These are phyloP conservation scores for Spiromastix sp. DNA, from an alignment of 2,329 filamentous ascomycete genomes.

Conservation along the genomic window DNA sequence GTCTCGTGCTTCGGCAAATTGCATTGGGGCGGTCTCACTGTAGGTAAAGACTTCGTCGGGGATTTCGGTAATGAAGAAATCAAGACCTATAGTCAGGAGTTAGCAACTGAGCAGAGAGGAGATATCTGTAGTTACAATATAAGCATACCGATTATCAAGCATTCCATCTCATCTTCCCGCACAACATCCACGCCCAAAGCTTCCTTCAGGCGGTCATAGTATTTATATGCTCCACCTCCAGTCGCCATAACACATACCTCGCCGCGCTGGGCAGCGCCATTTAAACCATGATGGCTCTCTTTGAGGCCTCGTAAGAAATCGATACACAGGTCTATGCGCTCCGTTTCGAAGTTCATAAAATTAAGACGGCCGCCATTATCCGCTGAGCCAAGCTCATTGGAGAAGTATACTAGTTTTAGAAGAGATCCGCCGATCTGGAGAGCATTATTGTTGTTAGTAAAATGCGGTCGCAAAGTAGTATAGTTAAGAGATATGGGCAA, in stretches of 20 bases:
- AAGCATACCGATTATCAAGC: slow-evolving; percentile 75
- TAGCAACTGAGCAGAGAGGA: background rate
- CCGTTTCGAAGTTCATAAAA: slow-evolving; percentile 93
- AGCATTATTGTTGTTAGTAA: slow-evolving; percentile 5
- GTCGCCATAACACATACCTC: slow-evolving; percentile 91
- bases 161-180: slow-evolving; percentile 97
- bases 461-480: background rate
- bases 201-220: slow-evolving; percentile 81
- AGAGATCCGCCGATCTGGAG: slow-evolving; percentile 83
- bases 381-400: slow-evolving; percentile 67
- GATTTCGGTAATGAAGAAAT: slow-evolving; percentile 98
- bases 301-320: slow-evolving; percentile 83
- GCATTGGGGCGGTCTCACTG: slow-evolving; percentile 80
- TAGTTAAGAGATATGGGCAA: slow-evolving; percentile 2
- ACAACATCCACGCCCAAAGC: slow-evolving; percentile 78
- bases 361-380: slow-evolving; percentile 83
- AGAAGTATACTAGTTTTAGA: slow-evolving; percentile 96
- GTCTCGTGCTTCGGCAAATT: slow-evolving; percentile 65
- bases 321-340: slow-evolving; percentile 85
- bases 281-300: slow-evolving; percentile 63
- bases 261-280: slow-evolving; percentile 42
- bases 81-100: slow-evolving; percentile 58
- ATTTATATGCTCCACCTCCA: slow-evolving; percentile 92
- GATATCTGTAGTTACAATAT: background rate
- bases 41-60: slow-evolving; percentile 96